These are phyloP conservation scores for Lophiotrema nucula DNA, from an alignment of 495 filamentous ascomycete species.

Conservation along the genomic window DNA sequence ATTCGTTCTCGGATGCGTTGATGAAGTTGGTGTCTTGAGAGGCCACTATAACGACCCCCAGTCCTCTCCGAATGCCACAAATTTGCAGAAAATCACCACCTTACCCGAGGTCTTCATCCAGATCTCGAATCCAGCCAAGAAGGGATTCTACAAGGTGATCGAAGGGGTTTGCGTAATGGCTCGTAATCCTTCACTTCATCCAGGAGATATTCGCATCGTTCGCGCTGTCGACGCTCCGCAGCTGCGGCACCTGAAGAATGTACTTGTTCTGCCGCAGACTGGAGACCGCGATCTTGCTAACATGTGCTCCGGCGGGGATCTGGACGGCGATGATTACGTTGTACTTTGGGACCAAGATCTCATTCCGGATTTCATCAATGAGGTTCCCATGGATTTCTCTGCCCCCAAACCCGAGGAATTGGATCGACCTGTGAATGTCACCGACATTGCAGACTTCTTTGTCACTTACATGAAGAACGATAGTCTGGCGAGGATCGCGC, in stretches of 20 bases:
- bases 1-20: constrained; percentile 83
- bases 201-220: constrained; percentile 88
- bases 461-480: constrained; percentile 94
- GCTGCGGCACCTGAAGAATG: constrained; percentile 73
- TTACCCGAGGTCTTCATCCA: constrained; percentile 91
- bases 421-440: constrained; percentile 58
- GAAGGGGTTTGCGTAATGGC: constrained; percentile 79
- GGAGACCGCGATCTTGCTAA: constrained; percentile 83
- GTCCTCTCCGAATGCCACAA: constrained; percentile 11
- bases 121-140: constrained; percentile 55
- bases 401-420: constrained; percentile 51
- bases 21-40: constrained; percentile 73
- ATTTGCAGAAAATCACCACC: constrained; percentile 38
- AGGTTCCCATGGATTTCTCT: constrained; percentile 71
- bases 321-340: constrained; percentile 94
- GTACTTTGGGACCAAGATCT: constrained; percentile 88
- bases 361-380: constrained; percentile 66
- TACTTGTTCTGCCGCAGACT: constrained; percentile 80
- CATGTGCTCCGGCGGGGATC: constrained; percentile 95
- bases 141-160: constrained; percentile 60
- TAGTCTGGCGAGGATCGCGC: constrained; percentile 72
- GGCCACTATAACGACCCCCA: constrained; percentile 57
- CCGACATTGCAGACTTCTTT: constrained; percentile 80
- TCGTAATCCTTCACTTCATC: constrained; percentile 91
- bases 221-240: constrained; percentile 72